phyloP scores from a whole-genome alignment of 2,329 filamentous ascomycete species.

The Colletotrichum paranaense region DNA sequence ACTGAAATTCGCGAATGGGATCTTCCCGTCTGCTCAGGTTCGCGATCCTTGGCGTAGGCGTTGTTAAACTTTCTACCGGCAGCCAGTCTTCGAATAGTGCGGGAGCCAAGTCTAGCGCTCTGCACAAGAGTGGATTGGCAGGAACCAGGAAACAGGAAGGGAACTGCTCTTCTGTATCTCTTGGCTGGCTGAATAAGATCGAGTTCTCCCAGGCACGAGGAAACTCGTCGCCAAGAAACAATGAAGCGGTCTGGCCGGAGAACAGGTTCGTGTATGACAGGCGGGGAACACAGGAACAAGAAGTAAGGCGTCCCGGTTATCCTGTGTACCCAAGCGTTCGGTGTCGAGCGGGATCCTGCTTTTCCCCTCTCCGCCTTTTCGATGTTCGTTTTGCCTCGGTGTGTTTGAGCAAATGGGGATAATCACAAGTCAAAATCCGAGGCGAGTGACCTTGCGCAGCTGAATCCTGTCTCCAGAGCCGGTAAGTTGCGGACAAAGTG shows the following conservation, averaged over 20 bases:
- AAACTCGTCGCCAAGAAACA: conserved; percentile 6
- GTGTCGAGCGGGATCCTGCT: background rate
- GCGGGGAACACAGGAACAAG: background rate
- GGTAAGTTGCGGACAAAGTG: background rate
- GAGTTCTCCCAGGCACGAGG: background rate
- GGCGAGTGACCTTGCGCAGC: conserved; percentile 4
- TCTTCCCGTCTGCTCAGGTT: background rate
- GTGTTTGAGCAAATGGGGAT: background rate
- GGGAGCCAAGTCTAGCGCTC: background rate
- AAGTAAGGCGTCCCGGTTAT: background rate
- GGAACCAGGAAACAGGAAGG: background rate
- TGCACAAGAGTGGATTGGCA: background rate
- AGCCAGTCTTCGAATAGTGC: background rate
- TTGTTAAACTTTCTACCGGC: background rate
- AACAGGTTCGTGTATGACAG: background rate
- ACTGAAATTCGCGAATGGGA: background rate
- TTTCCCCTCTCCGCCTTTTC: background rate
- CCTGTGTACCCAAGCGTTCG: background rate
- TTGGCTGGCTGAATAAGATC: background rate
- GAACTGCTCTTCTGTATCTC: background rate
- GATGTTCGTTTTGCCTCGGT: background rate
- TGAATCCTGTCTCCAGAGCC: background rate
- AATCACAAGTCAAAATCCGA: background rate
- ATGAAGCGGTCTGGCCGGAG: background rate
- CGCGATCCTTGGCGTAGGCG: background rate